phyloP scores from a whole-genome alignment of 495 filamentous ascomycete species.

The Rusavskia elegans region DNA sequence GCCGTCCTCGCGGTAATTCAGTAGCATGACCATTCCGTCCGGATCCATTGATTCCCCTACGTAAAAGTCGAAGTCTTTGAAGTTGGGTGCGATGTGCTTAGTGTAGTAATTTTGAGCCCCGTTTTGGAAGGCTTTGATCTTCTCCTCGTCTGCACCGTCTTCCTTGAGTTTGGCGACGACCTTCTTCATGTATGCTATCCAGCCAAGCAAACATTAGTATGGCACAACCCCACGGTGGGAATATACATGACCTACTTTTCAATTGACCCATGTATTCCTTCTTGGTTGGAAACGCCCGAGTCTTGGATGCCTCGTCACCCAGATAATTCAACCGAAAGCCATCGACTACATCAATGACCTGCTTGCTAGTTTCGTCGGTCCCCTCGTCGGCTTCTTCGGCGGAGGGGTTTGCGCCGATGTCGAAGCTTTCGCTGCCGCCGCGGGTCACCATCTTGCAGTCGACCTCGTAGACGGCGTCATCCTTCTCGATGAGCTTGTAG shows the following conservation, averaged over 20 bases:
- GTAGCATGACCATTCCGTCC: constrained; percentile 87
- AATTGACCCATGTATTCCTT: constrained; percentile 63
- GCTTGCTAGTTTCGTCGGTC: constrained; percentile 37
- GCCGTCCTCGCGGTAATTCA: constrained; percentile 96
- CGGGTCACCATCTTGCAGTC: constrained; percentile 79
- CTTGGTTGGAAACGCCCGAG: constrained; percentile 28
- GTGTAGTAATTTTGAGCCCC: constrained; percentile 52
- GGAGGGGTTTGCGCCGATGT: constrained; percentile 93
- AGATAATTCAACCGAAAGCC: constrained; percentile 76
- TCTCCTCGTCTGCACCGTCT: constrained; percentile 39
- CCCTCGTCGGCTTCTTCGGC: constrained; percentile 73
- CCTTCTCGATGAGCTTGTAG: constrained; percentile 60
- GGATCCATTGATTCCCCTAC: constrained; percentile 80
- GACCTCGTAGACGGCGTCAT: constrained; percentile 66
- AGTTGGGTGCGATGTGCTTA: constrained; percentile 65
- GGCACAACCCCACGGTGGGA: neutral
- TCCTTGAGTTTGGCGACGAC: constrained; percentile 54
- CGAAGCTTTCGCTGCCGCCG: constrained; percentile 61
- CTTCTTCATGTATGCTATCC: constrained; percentile 73
- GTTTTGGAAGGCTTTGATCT: constrained; percentile 62
- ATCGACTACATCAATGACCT: constrained; percentile 89
- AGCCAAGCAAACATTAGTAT: neutral
- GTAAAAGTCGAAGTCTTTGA: constrained; percentile 92
- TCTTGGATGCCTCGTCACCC: constrained; percentile 38
- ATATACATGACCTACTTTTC: constrained; percentile 45